These are phyloP conservation scores for Neurospora sp. DNA, from an alignment of 495 filamentous ascomycete genomes.

Conservation along the genomic window DNA sequence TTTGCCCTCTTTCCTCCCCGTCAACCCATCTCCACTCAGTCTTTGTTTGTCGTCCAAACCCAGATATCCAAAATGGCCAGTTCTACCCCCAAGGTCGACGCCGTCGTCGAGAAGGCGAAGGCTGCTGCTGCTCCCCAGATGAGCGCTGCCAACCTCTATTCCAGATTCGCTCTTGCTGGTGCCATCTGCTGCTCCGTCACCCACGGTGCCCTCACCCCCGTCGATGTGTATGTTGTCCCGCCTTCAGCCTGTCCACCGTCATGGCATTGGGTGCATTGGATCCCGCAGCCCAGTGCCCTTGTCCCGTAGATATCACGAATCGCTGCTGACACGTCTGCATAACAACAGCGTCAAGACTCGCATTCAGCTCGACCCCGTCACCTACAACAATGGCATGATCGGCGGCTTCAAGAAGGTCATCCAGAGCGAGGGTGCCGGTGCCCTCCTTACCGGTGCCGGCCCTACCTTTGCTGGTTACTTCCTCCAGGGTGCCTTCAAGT, in stretches of 20 bases:
- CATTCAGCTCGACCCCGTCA: slow-evolving; percentile 84
- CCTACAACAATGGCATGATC: slow-evolving; percentile 84
- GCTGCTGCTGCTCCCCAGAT: slow-evolving; percentile 23
- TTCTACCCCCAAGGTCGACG: slow-evolving; percentile 27
- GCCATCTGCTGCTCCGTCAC: slow-evolving; percentile 92
- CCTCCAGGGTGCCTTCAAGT: slow-evolving; percentile 92
- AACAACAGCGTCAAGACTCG: slow-evolving; percentile 76
- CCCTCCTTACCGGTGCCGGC: slow-evolving; percentile 78
- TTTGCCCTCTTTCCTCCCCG: slow-evolving; percentile 10
- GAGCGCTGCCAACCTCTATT: slow-evolving; percentile 52
- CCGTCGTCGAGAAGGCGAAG: slow-evolving; percentile 20
- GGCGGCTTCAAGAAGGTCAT: slow-evolving; percentile 81
- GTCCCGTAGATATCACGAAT: not conserved
- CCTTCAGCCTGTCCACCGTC: slow-evolving; percentile 1
- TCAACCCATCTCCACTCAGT: slow-evolving; percentile 24
- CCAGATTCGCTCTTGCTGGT: slow-evolving; percentile 84
- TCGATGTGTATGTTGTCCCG: slow-evolving; percentile 77
- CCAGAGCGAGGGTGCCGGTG: slow-evolving; percentile 74
- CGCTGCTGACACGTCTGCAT: slow-evolving; percentile 9
- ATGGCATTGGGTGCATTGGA: not conserved
- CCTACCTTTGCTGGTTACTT: slow-evolving; percentile 88
- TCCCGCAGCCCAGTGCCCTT: not conserved
- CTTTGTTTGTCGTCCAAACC: slow-evolving; percentile 1
- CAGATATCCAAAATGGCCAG: slow-evolving; percentile 13
- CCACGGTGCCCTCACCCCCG: slow-evolving; percentile 83